These are phyloP conservation scores for Diophrys appendiculata DNA, from an alignment of 73 alveolate species.

Conservation along the genomic window DNA sequence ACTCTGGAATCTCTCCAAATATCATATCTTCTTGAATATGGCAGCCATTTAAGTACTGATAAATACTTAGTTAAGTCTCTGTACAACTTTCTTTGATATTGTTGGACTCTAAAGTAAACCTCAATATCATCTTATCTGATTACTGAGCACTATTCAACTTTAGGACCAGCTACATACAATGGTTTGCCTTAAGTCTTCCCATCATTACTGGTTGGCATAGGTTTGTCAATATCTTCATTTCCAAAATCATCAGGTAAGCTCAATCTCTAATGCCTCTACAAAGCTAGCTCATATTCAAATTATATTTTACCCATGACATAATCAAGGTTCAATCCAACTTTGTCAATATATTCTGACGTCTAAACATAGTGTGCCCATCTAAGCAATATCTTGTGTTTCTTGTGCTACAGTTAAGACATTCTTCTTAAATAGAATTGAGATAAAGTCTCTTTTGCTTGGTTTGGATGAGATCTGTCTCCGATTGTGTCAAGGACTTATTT, in stretches of 20 bases:
- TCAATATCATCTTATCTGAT: slow-evolving; percentile 61
- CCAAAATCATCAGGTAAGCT: slow-evolving; percentile 28
- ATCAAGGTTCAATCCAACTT: slow-evolving; percentile 50
- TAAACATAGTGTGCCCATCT: slow-evolving; percentile 55
- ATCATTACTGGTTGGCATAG: slow-evolving; percentile 60
- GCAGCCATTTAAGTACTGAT: slow-evolving; percentile 49
- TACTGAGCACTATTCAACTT: slow-evolving; percentile 20
- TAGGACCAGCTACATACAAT: slow-evolving; percentile 39
- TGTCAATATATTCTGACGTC: slow-evolving; percentile 54
- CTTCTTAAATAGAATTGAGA: slow-evolving; percentile 47
- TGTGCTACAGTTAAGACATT: slow-evolving; percentile 45
- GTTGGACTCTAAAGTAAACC: slow-evolving; percentile 31
- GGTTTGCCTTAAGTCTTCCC: slow-evolving; percentile 50
- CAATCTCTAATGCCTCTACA: slow-evolving; percentile 49
- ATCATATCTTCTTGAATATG: slow-evolving; percentile 30
- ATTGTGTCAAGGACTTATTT: slow-evolving; percentile 31
- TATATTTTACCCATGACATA: slow-evolving; percentile 33
- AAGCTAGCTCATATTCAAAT: slow-evolving; percentile 47
- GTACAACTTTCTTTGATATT: slow-evolving; percentile 33
- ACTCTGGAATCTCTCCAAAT: slow-evolving; percentile 35
- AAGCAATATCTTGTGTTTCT: slow-evolving; percentile 51
- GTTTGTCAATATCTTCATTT: slow-evolving; percentile 24
- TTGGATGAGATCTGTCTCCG: slow-evolving; percentile 39
- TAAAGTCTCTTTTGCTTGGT: slow-evolving; percentile 16
- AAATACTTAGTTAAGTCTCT: slow-evolving; percentile 31